These are phyloP conservation scores for Akanthomyces dipterigenus DNA, from an alignment of 2,329 filamentous ascomycete species.

Conservation along the genomic window DNA sequence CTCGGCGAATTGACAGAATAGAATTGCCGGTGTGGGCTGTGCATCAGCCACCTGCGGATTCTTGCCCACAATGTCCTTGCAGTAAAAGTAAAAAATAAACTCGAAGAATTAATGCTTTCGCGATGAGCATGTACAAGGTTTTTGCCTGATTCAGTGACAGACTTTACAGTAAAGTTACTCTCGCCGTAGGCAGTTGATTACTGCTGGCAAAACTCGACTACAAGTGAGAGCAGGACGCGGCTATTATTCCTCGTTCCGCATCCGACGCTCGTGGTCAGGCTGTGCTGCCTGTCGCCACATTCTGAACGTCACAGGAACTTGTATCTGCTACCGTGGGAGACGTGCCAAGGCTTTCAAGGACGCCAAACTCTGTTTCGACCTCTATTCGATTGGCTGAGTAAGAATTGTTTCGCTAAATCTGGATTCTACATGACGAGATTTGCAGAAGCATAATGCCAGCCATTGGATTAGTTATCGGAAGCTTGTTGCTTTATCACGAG, in stretches of 20 bases:
- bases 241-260: not conserved
- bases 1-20: not conserved
- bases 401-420: not conserved
- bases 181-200: too few species aligned
- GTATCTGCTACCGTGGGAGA: not conserved
- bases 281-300: not conserved
- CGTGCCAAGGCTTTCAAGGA: too few species aligned
- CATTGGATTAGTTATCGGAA: not conserved
- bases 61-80: too few species aligned
- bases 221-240: not conserved
- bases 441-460: too few species aligned
- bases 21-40: not conserved
- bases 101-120: too few species aligned
- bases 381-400: not conserved
- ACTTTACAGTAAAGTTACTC: too few species aligned
- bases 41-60: too few species aligned
- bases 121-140: too few species aligned
- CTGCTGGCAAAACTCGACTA: too few species aligned
- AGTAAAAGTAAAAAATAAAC: too few species aligned
- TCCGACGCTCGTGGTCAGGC: not conserved
- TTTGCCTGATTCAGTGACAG: too few species aligned
- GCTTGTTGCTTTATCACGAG: not conserved
- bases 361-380: not conserved
- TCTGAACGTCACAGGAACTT: not conserved
- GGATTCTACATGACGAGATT: not conserved